Base-by-base conservation (phyloP, 1,284 basidiomycete species). In the Ceratobasidium sp. region DNA sequence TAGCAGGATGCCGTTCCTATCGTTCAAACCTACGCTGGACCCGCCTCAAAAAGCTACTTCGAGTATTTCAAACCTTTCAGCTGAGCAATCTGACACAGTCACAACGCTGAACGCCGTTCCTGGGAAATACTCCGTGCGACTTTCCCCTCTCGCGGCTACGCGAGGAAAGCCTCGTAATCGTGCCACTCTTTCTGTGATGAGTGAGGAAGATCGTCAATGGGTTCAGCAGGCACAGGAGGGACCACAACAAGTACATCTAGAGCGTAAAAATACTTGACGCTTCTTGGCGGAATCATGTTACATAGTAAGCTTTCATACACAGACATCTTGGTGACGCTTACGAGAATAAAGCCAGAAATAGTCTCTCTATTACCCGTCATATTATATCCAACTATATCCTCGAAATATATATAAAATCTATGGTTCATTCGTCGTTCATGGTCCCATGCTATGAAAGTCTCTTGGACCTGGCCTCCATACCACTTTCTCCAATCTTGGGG, bases 1-100 rank as follows among this genome's bases (percentile, higher is more conserved):
- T 3, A 86, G 86, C 18, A 87, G 87, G 28, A 80, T 91, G 26
- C 93, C 94, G 0, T 84, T 90, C 46, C 84, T 94, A 15, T 85
- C 85, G 1, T 78, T 77, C n/a, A 88, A 87, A 81, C 60, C 72
- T 26, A 23, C 72, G 3, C 33, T 18, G 20, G 20, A n/a, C 40
- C 40, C 72, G 23, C 3, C n/a, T 51, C 20, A 12, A 33, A 13
- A 5, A 33, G 13, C 72, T 49, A 46, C 44, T 13, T 15, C 28
- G 6, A n/a, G 33, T 33, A 33, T 33, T 33, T 33, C 33, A 33
- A 33, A 33, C 33, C 40, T 33, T 18, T 42, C 18, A 46, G 20
- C 15, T 20, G 42, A 64, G 20, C 61, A 64, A 64, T 23, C 53
- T 55, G 53, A 55, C 12, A 44, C 15, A 10, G 33, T 15, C 20